These are phyloP conservation scores for Sphagnum contortum DNA, from an alignment of 225 moss, liverwort and hornwort species.

Conservation along the genomic window DNA sequence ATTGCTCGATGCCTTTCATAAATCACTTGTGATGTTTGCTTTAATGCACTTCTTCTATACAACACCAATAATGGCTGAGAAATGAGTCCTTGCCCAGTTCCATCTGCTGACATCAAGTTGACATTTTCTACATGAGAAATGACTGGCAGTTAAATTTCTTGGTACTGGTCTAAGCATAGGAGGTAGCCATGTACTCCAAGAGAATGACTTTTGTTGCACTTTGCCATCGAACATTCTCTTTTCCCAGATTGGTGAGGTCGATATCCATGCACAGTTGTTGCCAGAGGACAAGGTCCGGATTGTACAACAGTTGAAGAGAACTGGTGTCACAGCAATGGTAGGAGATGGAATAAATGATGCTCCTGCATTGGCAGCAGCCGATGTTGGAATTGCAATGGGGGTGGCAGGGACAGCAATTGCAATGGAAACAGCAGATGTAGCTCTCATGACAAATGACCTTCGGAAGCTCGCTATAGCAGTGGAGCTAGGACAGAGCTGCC, in stretches of 20 bases:
- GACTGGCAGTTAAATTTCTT: too few relatives aligned
- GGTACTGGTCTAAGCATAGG: too few relatives aligned
- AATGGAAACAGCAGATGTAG: slow-evolving; percentile 43
- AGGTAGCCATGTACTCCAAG: too few relatives aligned
- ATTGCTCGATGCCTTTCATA: too few relatives aligned
- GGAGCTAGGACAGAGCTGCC: slow-evolving; percentile 24
- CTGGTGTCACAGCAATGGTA: slow-evolving; percentile 40
- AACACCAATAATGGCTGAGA: too few relatives aligned
- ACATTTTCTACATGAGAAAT: too few relatives aligned
- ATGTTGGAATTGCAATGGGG: slow-evolving; percentile 51
- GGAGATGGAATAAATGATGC: slow-evolving; percentile 53
- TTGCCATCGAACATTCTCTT: too few relatives aligned
- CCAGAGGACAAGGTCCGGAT: slow-evolving; percentile 41
- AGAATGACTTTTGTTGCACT: too few relatives aligned
- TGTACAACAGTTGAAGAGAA: slow-evolving; percentile 28
- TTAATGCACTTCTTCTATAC: too few relatives aligned
- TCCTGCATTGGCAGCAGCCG: slow-evolving; percentile 27
- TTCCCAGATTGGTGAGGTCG: slow-evolving; percentile 44
- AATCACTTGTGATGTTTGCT: too few relatives aligned
- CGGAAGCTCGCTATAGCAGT: slow-evolving; percentile 29
- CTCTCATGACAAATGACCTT: slow-evolving; percentile 53
- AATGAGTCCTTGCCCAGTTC: too few relatives aligned
- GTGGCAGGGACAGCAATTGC: slow-evolving; percentile 36
- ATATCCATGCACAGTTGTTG: slow-evolving; percentile 37
- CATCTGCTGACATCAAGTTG: too few relatives aligned